phyloP scores from a whole-genome alignment of 1,284 basidiomycete genomes.

The Trichosporon faecale region DNA sequence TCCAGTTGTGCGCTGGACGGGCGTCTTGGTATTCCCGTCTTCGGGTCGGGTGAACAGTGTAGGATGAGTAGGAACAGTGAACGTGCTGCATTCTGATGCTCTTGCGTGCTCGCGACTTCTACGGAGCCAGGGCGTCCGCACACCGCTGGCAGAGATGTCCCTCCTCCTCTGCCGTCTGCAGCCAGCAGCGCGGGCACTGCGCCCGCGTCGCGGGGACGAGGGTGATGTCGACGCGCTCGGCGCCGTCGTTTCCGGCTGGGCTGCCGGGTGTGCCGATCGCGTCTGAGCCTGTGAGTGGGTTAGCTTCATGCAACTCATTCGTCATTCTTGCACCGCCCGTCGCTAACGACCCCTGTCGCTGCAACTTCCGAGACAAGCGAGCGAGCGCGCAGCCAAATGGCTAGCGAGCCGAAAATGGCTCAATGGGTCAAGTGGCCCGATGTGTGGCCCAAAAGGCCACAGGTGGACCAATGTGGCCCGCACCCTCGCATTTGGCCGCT shows the following conservation, averaged over 20 bases:
- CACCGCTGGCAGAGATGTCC: constrained; percentile 65
- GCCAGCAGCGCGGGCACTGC: constrained; percentile 81
- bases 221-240: constrained; percentile 23
- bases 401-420: constrained; percentile 3
- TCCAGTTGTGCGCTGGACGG: background rate
- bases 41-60: background rate
- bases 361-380: background rate
- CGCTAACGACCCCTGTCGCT: background rate
- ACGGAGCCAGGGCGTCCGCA: background rate
- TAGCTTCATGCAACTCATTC: background rate
- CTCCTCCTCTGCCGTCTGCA: constrained; percentile 57
- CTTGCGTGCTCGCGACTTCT: background rate
- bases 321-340: background rate
- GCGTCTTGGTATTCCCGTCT: background rate
- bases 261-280: background rate
- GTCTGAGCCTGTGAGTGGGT: background rate
- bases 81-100: background rate
- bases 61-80: background rate
- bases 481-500: background rate
- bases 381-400: background rate
- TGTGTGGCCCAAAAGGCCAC: background rate
- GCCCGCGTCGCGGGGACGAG: constrained; percentile 58
- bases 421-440: background rate
- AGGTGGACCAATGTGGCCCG: background rate
- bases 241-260: background rate